phyloP scores from a whole-genome alignment of 306 rosid species.

The Corylus americana region DNA sequence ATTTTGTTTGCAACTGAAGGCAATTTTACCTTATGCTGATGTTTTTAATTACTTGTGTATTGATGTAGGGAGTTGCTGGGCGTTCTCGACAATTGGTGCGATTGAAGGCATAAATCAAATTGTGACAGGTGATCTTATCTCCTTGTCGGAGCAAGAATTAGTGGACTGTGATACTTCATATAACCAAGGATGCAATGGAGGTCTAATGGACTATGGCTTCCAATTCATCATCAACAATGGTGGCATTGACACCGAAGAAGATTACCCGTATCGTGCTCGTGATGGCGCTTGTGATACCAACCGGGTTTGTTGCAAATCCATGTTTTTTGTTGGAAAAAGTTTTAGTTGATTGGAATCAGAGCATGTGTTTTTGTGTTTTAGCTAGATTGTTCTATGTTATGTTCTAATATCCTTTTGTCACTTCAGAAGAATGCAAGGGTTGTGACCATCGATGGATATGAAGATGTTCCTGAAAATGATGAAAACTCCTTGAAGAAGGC shows the following conservation, averaged over 20 bases:
- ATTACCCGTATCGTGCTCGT: constrained; percentile 67
- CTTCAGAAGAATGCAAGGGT: constrained; percentile 66
- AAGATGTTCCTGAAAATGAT: constrained; percentile 78
- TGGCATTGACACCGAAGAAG: constrained; percentile 80
- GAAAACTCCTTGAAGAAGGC: constrained; percentile 78
- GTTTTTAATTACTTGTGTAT: not conserved
- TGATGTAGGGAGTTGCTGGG: constrained; percentile 96
- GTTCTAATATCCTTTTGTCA: not conserved
- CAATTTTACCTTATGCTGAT: not conserved
- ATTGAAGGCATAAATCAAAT: constrained; percentile 88
- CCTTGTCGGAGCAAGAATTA: constrained; percentile 85
- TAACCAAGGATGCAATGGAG: constrained; percentile 94
- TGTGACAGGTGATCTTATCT: constrained; percentile 57
- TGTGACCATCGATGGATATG: constrained; percentile 73
- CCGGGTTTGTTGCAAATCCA: constrained; percentile 43
- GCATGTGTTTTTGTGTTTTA: not conserved
- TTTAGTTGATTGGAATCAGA: not conserved
- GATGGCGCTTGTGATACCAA: constrained; percentile 67
- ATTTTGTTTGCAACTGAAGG: not conserved
- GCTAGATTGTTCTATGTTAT: not conserved
- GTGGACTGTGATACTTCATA: constrained; percentile 75
- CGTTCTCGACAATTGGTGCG: constrained; percentile 77
- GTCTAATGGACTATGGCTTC: constrained; percentile 90
- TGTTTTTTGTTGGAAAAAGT: not conserved
- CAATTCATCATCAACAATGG: constrained; percentile 71